These are phyloP conservation scores for Populus pruinosa DNA, from an alignment of 345 rosid species.

Conservation along the genomic window DNA sequence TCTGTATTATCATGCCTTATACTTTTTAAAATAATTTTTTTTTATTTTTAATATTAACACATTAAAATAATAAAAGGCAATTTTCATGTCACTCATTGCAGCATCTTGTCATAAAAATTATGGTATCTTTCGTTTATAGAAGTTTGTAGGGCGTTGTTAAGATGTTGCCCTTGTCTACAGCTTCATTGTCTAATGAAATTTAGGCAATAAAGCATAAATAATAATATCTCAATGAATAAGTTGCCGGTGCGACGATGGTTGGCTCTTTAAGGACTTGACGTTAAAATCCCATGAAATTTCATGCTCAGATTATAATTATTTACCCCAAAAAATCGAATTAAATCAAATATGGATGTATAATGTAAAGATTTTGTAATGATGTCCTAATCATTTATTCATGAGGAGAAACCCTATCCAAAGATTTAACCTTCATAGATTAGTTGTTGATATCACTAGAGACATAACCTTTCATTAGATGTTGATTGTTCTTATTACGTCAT, in stretches of 20 bases:
- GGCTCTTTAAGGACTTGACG: neutral
- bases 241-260: neutral
- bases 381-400: neutral
- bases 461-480: neutral
- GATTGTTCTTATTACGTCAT: neutral
- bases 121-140: neutral
- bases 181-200: neutral
- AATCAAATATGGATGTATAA: neutral
- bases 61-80: too few species aligned
- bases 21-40: neutral
- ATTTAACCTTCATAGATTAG: neutral
- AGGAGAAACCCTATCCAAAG: conserved; percentile 9
- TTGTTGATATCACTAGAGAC: neutral
- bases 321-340: too few species aligned
- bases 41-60: neutral
- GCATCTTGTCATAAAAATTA: neutral
- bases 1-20: too few species aligned
- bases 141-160: neutral
- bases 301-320: neutral
- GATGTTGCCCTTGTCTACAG: neutral
- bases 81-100: neutral
- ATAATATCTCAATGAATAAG: neutral
- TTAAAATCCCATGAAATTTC: neutral
- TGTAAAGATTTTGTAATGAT: neutral
- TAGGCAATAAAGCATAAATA: neutral